phyloP scores from a whole-genome alignment of 176 grass and related monocot species.

The Triticum dicoccoides region DNA sequence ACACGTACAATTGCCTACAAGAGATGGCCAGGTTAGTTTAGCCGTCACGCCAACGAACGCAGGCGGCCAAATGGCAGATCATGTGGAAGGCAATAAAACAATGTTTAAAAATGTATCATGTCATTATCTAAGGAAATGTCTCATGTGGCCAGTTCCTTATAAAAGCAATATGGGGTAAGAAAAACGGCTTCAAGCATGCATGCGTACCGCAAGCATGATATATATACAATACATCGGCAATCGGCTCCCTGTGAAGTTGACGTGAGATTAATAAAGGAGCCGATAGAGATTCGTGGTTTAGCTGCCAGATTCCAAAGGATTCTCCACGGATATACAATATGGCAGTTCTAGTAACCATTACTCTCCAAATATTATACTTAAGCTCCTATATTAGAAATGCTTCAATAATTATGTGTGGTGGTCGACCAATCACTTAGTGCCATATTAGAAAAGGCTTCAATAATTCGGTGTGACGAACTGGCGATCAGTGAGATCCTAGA shows the following conservation, averaged over 20 bases:
- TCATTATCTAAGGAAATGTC: constrained; percentile 1
- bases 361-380: not conserved
- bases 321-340: constrained; percentile 14
- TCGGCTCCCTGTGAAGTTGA: constrained; percentile 20
- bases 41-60: not conserved
- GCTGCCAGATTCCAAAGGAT: not conserved
- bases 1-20: no score
- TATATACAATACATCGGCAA: not conserved
- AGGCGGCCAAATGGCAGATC: not conserved
- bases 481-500: constrained; percentile 17
- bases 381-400: not conserved
- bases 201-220: not conserved
- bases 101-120: not conserved
- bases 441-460: constrained; percentile 8
- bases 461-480: not conserved
- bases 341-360: not conserved
- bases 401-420: constrained; percentile 19
- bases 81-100: not conserved
- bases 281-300: not conserved
- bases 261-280: constrained; percentile 30
- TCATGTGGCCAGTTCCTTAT: not conserved
- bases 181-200: not conserved
- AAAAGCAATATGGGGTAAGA: not conserved
- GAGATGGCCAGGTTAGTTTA: not conserved
- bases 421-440: not conserved